Percentiles rank a stretch among this genome's conserved stretches.
Evolutionary conservation across 768 basidiomycete species (phyloP).

Genomic region (Hypsizygus marmoreus): DNA sequence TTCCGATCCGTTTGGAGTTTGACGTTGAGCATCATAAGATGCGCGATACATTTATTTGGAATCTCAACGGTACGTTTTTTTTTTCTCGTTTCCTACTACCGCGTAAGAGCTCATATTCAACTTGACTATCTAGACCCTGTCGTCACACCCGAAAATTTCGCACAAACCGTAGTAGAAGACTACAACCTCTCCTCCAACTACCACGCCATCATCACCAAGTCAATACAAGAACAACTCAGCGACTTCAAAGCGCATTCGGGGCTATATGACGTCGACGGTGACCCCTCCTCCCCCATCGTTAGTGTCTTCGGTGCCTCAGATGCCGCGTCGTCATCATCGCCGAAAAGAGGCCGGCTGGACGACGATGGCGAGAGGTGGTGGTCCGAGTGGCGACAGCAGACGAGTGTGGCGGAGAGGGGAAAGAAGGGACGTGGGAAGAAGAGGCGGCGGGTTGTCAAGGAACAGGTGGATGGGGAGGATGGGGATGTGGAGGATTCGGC

Average conservation of each 20-base stretch:
- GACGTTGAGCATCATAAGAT: conserved; percentile 94
- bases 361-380: conserved; percentile 27
- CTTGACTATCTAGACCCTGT: conserved; percentile 91
- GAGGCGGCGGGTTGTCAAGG: conserved; percentile 40
- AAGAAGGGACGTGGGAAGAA: conserved; percentile 34
- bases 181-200: conserved; percentile 72
- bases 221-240: conserved; percentile 86
- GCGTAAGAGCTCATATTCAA: too few relatives aligned
- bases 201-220: conserved; percentile 68
- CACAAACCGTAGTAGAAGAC: conserved; percentile 89
- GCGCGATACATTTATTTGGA: conserved; percentile 98
- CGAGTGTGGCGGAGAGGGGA: conserved; percentile 1
- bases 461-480: conserved; percentile 20
- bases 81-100: not conserved
- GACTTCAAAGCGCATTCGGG: conserved; percentile 74
- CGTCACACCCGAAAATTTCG: conserved; percentile 88
- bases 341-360: conserved; percentile 12
- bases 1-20: conserved; percentile 95
- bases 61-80: conserved; percentile 76
- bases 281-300: conserved; percentile 3
- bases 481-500: conserved; percentile 38
- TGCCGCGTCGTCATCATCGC: not conserved
- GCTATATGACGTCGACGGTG: conserved; percentile 51
- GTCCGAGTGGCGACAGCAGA: conserved; percentile 20
- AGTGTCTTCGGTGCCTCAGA: not conserved